Conservation (phyloP, 306 rosid genomes). For the Bauhinia variegata region DNA sequence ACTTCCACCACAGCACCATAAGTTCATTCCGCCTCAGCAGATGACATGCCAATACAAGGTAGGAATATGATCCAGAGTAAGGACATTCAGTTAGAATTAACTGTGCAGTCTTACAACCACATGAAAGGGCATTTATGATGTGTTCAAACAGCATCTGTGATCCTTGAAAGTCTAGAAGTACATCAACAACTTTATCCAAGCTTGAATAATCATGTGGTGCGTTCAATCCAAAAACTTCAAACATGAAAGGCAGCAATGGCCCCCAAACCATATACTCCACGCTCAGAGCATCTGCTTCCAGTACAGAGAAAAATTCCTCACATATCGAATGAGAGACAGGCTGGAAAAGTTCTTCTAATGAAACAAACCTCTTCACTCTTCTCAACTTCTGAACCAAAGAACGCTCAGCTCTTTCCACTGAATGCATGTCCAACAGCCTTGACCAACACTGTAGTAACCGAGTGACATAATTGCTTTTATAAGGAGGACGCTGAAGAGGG, state of each 20-base stretch:
- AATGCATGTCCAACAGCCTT: slow-evolving; percentile 78
- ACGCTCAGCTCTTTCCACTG: slow-evolving; percentile 58
- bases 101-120: slow-evolving; percentile 67
- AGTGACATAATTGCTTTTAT: slow-evolving; percentile 46
- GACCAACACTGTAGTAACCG: slow-evolving; percentile 76
- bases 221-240: slow-evolving; percentile 71
- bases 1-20: slow-evolving; percentile 98
- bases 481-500: slow-evolving; percentile 83
- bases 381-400: slow-evolving; percentile 78
- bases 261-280: slow-evolving; percentile 83
- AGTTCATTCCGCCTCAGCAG: slow-evolving; percentile 75
- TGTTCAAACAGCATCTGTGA: slow-evolving; percentile 75
- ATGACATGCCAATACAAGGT: slow-evolving; percentile 85
- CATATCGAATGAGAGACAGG: slow-evolving; percentile 78
- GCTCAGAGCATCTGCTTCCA: slow-evolving; percentile 60
- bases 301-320: slow-evolving; percentile 68
- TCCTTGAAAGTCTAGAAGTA: slow-evolving; percentile 68
- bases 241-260: slow-evolving; percentile 75
- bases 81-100: slow-evolving; percentile 77
- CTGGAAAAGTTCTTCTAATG: slow-evolving; percentile 68
- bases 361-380: slow-evolving; percentile 75
- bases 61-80: slow-evolving; percentile 86
- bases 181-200: slow-evolving; percentile 80
- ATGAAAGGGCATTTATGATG: slow-evolving; percentile 71
- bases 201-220: slow-evolving; percentile 80